A percentile compares a stretch with the other conserved stretches of the same genome.
Evolutionary conservation across 2,329 filamentous ascomycete species (phyloP).

Genomic region (Aspergillus nomiae): DNA sequence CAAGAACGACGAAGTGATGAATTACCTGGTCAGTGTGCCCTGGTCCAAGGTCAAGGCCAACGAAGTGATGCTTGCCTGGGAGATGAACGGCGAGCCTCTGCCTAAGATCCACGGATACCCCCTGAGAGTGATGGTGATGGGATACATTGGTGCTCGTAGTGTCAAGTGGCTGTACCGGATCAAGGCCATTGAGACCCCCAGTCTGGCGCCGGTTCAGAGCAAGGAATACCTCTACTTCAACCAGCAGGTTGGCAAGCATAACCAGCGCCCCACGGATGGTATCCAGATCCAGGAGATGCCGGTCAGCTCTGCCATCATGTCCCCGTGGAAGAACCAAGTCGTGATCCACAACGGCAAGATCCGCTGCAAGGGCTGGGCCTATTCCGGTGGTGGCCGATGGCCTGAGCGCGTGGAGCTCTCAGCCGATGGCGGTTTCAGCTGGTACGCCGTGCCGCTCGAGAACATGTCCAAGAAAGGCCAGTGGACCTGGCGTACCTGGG

Average conservation of each 20-base stretch:
- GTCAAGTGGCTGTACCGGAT: slow-evolving; percentile 66
- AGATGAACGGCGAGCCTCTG: slow-evolving; percentile 69
- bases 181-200: slow-evolving; percentile 61
- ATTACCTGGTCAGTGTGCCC: slow-evolving; percentile 69
- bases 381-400: slow-evolving; percentile 61
- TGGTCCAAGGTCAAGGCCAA: slow-evolving; percentile 67
- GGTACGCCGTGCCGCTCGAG: slow-evolving; percentile 64
- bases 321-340: slow-evolving; percentile 61
- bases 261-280: slow-evolving; percentile 59
- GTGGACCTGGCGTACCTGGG: slow-evolving; percentile 67
- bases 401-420: slow-evolving; percentile 66
- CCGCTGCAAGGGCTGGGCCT: slow-evolving; percentile 59
- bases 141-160: slow-evolving; percentile 68
- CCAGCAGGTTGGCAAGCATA: slow-evolving; percentile 69
- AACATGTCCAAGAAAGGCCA: slow-evolving; percentile 64
- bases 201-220: slow-evolving; percentile 62
- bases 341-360: slow-evolving; percentile 64
- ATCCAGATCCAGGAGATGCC: slow-evolving; percentile 74
- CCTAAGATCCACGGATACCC: slow-evolving; percentile 69
- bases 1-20: slow-evolving; percentile 65
- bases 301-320: slow-evolving; percentile 67
- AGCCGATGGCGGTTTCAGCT: slow-evolving; percentile 63
- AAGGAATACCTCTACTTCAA: slow-evolving; percentile 70
- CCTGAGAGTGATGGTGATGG: slow-evolving; percentile 63
- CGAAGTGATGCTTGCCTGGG: slow-evolving; percentile 69